Conservation (phyloP, 345 rosid species). For the Carallia pectinifolia region DNA sequence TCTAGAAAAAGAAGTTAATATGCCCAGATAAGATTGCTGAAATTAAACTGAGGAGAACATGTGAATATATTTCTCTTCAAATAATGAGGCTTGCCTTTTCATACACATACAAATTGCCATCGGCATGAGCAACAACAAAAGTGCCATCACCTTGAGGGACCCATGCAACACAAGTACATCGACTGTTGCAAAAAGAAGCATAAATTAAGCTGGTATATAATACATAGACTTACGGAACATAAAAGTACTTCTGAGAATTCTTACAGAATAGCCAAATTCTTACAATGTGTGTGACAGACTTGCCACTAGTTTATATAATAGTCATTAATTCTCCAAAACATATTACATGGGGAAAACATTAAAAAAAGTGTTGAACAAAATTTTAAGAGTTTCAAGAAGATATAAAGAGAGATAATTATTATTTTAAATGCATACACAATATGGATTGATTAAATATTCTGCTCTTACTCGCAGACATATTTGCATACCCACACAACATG, state of each 20-base stretch:
- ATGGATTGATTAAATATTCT: conserved; percentile 1
- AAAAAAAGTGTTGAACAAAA: not conserved
- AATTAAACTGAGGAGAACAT: conserved; percentile 10
- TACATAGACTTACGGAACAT: not conserved
- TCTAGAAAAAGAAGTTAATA: conserved; percentile 39
- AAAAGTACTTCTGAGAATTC: not conserved
- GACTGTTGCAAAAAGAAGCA: conserved; percentile 51
- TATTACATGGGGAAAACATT: not conserved
- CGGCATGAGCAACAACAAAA: conserved; percentile 94
- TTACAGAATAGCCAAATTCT: not conserved
- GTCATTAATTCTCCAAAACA: not conserved
- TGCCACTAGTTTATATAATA: not conserved
- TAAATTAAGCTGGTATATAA: conserved; percentile 7
- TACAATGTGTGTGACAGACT: not conserved
- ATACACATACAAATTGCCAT: conserved; percentile 91
- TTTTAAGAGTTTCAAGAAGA: conserved; percentile 2
- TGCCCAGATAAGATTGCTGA: conserved; percentile 6
- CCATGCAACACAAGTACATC: conserved; percentile 90
- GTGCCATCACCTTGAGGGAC: conserved; percentile 96
- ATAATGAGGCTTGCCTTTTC: conserved; percentile 78
- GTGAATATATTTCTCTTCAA: conserved; percentile 4
- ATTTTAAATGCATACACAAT: not conserved
- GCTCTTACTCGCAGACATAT: not conserved
- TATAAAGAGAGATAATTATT: not conserved
- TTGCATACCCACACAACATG: not conserved